A percentile compares a stretch with the other conserved stretches of the same genome.
These are phyloP conservation scores for Aulographum hederae DNA, from an alignment of 2,329 filamentous ascomycete genomes.

Conservation along the genomic window DNA sequence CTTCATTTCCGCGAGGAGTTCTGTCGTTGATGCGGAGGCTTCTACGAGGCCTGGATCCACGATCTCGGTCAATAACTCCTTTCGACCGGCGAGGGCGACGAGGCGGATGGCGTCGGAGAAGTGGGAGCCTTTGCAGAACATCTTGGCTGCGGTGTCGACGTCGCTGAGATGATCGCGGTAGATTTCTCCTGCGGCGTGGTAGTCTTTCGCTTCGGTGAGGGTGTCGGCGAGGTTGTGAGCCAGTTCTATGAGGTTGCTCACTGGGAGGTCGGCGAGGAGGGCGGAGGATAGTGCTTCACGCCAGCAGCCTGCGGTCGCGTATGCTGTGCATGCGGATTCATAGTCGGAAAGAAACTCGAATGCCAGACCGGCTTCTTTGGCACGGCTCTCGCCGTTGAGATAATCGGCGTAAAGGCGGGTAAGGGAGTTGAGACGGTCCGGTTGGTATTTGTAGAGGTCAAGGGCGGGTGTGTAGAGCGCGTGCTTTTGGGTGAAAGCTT, in stretches of 20 bases:
- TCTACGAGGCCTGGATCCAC: slow-evolving; percentile 70
- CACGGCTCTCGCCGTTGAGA: slow-evolving; percentile 55
- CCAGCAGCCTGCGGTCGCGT: slow-evolving; percentile 75
- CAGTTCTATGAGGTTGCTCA: slow-evolving; percentile 43
- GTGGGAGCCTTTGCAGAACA: slow-evolving; percentile 70
- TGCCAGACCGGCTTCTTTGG: slow-evolving; percentile 74
- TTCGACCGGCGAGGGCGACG: slow-evolving; percentile 35
- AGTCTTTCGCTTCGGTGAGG: slow-evolving; percentile 71
- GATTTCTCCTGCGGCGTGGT: slow-evolving; percentile 59
- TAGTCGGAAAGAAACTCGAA: slow-evolving; percentile 75
- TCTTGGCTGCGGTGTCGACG: slow-evolving; percentile 48
- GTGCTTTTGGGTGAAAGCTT: slow-evolving; percentile 62
- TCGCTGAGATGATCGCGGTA: slow-evolving; percentile 66
- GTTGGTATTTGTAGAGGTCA: slow-evolving; percentile 67
- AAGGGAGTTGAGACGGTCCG: slow-evolving; percentile 43
- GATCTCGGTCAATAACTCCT: slow-evolving; percentile 45
- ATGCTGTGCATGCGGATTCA: slow-evolving; percentile 58
- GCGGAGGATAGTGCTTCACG: slow-evolving; percentile 75
- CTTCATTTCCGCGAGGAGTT: slow-evolving; percentile 87
- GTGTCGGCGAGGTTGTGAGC: slow-evolving; percentile 61
- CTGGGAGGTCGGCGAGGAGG: slow-evolving; percentile 44
- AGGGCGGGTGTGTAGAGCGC: slow-evolving; percentile 62
- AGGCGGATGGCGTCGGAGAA: slow-evolving; percentile 83
- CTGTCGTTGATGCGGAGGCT: slow-evolving; percentile 63
- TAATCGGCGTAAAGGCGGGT: slow-evolving; percentile 64